Evolutionary conservation across 352 stramenopile species (phyloP), one percentile per base, ranked within the genome.

Genomic region (Phytophthora pseudosyringae): DNA sequence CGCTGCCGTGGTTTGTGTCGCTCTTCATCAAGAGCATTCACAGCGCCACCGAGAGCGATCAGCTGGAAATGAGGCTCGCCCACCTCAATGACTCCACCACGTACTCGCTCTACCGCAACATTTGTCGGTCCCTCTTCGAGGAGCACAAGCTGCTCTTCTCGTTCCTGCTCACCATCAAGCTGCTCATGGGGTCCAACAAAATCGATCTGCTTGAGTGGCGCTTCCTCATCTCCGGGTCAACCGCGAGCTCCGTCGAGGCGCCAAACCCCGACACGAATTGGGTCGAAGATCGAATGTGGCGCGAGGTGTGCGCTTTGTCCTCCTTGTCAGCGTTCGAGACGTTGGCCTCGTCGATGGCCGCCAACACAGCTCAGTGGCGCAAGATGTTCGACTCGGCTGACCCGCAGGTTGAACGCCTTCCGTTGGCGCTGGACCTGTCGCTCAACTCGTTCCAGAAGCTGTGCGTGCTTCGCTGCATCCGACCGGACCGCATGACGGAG

Each of bases 81-180:
- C 93, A 96, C 54, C 68, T 98, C 9, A 98, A 97, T 48, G 88
- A 98, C 46, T 97, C 83, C 2, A 94, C 92, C 41, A 98, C 94
- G 10, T 98, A 98, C 50, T 96, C 93, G 32, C 64, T 98, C 13
- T 98, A 98, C 69, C 89, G 86, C 8, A 98, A 98, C 63, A 95
- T 98, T 51, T 98, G 94, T 59, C 78, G 93, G 1, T 97, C 88
- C 9, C 80, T 98, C 7, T 98, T 98, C 61, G 94, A 98, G 68
- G 85, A 97, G 35, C 92, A 98, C 81, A 98, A 98, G 60, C 75
- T 98, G 1, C 62, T 98, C 1, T 98, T 98, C 57, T 97, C 90
- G 4, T 98, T 98, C 69, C 54, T 98, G 40, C 80, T 98, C 11
- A 91, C 83, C 13, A 95, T 96, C 69, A 95, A 94, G 62, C 43